These are phyloP conservation scores for Exidia glandulosa DNA, from an alignment of 768 basidiomycete species.

Conservation along the genomic window DNA sequence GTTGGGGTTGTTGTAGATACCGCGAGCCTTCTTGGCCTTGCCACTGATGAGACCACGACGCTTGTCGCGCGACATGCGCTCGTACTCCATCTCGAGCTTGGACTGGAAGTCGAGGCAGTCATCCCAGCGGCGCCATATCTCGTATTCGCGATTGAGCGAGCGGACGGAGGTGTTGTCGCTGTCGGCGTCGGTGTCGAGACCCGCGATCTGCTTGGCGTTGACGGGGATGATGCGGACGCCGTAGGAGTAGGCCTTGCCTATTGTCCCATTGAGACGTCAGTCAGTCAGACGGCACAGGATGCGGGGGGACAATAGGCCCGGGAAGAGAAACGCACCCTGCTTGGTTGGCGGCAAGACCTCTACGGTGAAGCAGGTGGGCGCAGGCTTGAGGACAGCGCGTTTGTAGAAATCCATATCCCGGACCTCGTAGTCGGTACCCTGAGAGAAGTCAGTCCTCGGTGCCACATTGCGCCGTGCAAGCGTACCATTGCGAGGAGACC, in stretches of 20 bases:
- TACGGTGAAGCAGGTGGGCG: conserved; percentile 50
- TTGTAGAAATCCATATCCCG: conserved; percentile 27
- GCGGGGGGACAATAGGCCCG: not conserved
- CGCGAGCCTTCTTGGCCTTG: conserved; percentile 39
- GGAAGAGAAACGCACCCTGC: conserved; percentile 29
- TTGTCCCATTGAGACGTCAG: not conserved
- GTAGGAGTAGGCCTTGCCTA: conserved; percentile 46
- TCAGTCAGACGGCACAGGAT: not conserved
- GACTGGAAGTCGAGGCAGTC: conserved; percentile 74
- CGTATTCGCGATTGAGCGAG: conserved; percentile 39
- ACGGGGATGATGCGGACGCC: conserved; percentile 51
- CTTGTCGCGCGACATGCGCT: conserved; percentile 51
- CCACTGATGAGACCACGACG: conserved; percentile 55
- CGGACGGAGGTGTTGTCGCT: conserved; percentile 13
- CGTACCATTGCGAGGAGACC: not conserved
- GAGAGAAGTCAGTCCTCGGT: not conserved
- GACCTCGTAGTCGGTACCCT: not conserved
- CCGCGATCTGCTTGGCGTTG: not conserved
- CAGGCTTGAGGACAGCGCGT: conserved; percentile 44
- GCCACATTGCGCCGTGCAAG: not conserved
- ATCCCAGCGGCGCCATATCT: conserved; percentile 73
- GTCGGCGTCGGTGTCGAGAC: conserved; percentile 15
- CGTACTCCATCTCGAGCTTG: conserved; percentile 53
- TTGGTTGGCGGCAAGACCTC: conserved; percentile 49
- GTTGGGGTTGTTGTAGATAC: conserved; percentile 41